phyloP scores from a whole-genome alignment of 116 monocot genomes.

The Zostera marina region DNA sequence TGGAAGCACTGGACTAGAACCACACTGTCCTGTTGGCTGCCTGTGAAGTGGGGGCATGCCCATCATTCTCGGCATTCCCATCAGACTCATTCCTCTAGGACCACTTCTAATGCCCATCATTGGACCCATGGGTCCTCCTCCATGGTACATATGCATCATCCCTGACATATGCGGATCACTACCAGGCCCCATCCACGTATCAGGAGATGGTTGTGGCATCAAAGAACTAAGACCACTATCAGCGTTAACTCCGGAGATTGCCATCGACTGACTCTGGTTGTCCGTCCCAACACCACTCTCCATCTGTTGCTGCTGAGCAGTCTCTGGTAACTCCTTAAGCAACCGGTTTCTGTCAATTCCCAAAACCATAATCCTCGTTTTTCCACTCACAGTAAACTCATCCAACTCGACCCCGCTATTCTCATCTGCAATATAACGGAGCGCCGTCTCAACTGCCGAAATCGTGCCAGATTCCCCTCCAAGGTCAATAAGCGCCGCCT shows the following conservation, averaged over 20 bases:
- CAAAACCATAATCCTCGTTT: conserved; percentile 59
- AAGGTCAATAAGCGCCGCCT: conserved; percentile 50
- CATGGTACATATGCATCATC: conserved; percentile 38
- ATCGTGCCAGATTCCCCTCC: conserved; percentile 49
- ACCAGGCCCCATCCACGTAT: conserved; percentile 51
- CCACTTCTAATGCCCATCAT: conserved; percentile 37
- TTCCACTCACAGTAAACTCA: conserved; percentile 56
- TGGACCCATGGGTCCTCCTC: conserved; percentile 11
- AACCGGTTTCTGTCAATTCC: conserved; percentile 69
- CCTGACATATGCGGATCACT: conserved; percentile 26
- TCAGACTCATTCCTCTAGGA: conserved; percentile 33
- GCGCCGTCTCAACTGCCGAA: conserved; percentile 50
- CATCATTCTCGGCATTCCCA: conserved; percentile 61
- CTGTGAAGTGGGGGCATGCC: conserved; percentile 32
- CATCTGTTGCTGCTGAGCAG: conserved; percentile 13
- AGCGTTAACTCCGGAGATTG: conserved; percentile 9
- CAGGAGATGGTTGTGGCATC: conserved; percentile 26
- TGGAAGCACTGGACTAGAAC: conserved; percentile 10
- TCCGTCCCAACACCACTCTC: conserved; percentile 11
- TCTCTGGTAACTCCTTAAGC: conserved; percentile 79
- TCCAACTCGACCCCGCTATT: conserved; percentile 61
- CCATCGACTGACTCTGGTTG: conserved; percentile 11
- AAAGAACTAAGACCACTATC: conserved; percentile 8
- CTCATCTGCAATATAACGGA: conserved; percentile 60
- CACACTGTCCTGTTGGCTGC: conserved; percentile 35